These are phyloP conservation scores for Nigrospora oryzae DNA, from an alignment of 2,329 filamentous ascomycete species.

Conservation along the genomic window DNA sequence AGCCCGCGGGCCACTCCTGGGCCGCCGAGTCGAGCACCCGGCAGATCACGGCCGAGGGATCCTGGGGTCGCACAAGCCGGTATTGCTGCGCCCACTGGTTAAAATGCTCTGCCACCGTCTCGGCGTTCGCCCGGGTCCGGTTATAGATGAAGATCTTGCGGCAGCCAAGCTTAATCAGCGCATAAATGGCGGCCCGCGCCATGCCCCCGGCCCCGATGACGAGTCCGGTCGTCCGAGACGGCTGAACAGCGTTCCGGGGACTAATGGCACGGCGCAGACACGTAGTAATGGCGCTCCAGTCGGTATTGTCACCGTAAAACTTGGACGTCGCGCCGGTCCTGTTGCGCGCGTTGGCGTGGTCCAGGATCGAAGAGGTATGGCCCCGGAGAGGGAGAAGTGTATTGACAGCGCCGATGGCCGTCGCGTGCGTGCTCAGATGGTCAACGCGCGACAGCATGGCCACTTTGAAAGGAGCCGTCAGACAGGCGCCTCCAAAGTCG, in stretches of 20 bases:
- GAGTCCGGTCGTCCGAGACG: conserved; percentile 41
- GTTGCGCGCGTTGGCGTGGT: conserved; percentile 50
- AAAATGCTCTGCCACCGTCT: conserved; percentile 58
- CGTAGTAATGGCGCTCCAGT: conserved; percentile 58
- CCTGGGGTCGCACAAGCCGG: conserved; percentile 21
- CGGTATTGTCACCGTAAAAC: conserved; percentile 64
- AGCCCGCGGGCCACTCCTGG: conserved; percentile 54
- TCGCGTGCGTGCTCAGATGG: conserved; percentile 58
- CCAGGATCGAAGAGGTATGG: conserved; percentile 35
- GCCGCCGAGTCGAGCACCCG: conserved; percentile 48
- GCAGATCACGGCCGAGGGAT: conserved; percentile 30
- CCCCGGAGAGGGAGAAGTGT: conserved; percentile 60
- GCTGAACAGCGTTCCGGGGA: conserved; percentile 53
- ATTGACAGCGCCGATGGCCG: conserved; percentile 65
- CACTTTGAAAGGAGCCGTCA: conserved; percentile 64
- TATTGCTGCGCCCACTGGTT: conserved; percentile 39
- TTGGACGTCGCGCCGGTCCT: conserved; percentile 51
- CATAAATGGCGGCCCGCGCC: conserved; percentile 67
- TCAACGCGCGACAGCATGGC: conserved; percentile 57
- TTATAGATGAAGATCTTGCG: conserved; percentile 67
- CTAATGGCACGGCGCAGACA: conserved; percentile 60
- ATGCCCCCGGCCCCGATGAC: conserved; percentile 61
- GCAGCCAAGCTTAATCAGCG: conserved; percentile 64
- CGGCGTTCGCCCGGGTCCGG: conserved; percentile 51
- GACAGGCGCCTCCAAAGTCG: conserved; percentile 59